phyloP scores from a whole-genome alignment of 2,329 filamentous ascomycete species.

The Furcasterigmium furcatum region DNA sequence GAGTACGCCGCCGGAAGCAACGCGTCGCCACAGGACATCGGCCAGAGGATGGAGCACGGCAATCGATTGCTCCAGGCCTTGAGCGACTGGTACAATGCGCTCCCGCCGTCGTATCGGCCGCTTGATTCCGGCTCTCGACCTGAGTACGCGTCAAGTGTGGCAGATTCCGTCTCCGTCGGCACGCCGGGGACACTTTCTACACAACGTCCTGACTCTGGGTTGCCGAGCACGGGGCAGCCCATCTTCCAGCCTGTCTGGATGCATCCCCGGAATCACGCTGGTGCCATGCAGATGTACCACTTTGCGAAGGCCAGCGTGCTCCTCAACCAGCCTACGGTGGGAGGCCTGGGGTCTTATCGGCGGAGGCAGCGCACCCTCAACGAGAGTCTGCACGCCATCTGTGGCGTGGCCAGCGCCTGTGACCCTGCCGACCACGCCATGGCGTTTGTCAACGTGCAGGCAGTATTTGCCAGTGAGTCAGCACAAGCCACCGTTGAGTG shows the following conservation, averaged over 20 bases:
- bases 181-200: slow-evolving; percentile 13
- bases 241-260: slow-evolving; percentile 42
- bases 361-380: slow-evolving; percentile 11
- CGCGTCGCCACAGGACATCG: background rate
- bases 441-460: slow-evolving; percentile 7
- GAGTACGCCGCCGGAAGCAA: slow-evolving; percentile 48
- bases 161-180: slow-evolving; percentile 17
- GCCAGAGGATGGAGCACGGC: slow-evolving; percentile 28
- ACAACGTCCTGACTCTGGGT: background rate
- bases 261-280: slow-evolving; percentile 37
- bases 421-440: slow-evolving; percentile 1
- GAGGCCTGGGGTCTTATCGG: slow-evolving; percentile 35
- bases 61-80: slow-evolving; percentile 3
- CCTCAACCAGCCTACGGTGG: slow-evolving; percentile 2
- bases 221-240: slow-evolving; percentile 26
- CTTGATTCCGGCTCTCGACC: slow-evolving; percentile 15
- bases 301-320: slow-evolving; percentile 44
- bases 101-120: slow-evolving; percentile 22
- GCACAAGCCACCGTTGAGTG: too few relatives aligned
- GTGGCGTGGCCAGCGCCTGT: slow-evolving; percentile 27
- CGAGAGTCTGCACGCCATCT: slow-evolving; percentile 23
- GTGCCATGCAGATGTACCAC: slow-evolving; percentile 46
- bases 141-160: slow-evolving; percentile 5
- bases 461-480: slow-evolving; percentile 6
- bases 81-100: slow-evolving; percentile 5